Evolutionary conservation across 805 yeast species (phyloP).

Genomic region (Pichia pseudocactophila): DNA sequence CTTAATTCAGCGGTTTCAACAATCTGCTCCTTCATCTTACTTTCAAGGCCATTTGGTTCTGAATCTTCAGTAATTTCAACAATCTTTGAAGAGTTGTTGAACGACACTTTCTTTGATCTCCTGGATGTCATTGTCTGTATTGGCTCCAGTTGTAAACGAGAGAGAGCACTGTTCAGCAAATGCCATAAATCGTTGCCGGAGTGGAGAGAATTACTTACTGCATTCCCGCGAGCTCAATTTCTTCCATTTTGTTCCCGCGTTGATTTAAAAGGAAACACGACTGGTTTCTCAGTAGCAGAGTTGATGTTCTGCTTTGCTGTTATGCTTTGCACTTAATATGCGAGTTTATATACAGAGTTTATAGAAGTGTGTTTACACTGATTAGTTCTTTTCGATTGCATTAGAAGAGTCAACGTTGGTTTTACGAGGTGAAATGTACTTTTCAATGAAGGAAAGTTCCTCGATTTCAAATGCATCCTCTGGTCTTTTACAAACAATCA

Average conservation of each 20-base stretch:
- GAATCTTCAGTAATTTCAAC: conserved; percentile 9
- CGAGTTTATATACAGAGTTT: not conserved
- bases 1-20: not conserved
- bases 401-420: conserved; percentile 27
- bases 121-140: conserved; percentile 5
- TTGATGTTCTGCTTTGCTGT: too few relatives aligned
- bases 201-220: too few relatives aligned
- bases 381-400: conserved; percentile 4
- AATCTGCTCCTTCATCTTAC: not conserved
- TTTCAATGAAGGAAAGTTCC: conserved; percentile 43
- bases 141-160: too few relatives aligned
- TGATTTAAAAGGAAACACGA: too few relatives aligned
- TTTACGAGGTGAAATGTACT: conserved; percentile 32
- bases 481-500: conserved; percentile 66
- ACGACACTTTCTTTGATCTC: conserved; percentile 11
- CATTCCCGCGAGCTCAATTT: too few relatives aligned
- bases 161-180: too few relatives aligned
- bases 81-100: conserved; percentile 8
- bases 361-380: not conserved
- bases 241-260: too few relatives aligned
- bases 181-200: too few relatives aligned
- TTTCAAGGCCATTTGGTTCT: not conserved
- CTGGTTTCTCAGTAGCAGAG: too few relatives aligned
- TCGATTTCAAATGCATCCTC: conserved; percentile 46
- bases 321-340: too few relatives aligned